These are phyloP conservation scores for Parasitella parasitica DNA, from an alignment of 371 early-diverging fungal genomes.

Conservation along the genomic window DNA sequence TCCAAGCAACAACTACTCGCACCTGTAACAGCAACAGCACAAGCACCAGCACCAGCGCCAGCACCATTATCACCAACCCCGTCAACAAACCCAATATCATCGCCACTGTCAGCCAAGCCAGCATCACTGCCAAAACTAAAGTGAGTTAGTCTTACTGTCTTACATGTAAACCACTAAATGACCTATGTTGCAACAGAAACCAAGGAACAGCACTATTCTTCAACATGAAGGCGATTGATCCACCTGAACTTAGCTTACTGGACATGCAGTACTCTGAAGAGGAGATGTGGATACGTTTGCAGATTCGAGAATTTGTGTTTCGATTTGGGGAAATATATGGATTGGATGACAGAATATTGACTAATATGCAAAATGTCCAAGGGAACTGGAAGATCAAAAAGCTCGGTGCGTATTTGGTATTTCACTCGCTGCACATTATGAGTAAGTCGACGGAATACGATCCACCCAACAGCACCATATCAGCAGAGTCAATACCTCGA, in stretches of 20 bases:
- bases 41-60: too few species aligned
- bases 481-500: background rate
- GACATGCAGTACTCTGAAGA: conserved; percentile 32
- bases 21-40: too few species aligned
- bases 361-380: conserved; percentile 39
- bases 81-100: too few species aligned
- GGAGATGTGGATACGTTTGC: conserved; percentile 43
- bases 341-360: conserved; percentile 18
- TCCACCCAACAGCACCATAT: background rate
- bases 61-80: too few species aligned
- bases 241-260: conserved; percentile 28
- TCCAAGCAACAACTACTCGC: background rate
- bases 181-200: background rate
- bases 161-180: background rate
- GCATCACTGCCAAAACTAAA: too few species aligned
- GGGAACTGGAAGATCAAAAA: conserved; percentile 44
- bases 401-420: conserved; percentile 25
- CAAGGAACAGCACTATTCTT: background rate
- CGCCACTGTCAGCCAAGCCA: too few species aligned
- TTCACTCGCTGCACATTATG: conserved; percentile 6
- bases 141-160: background rate
- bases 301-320: conserved; percentile 46
- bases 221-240: background rate
- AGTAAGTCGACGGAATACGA: conserved; percentile 5
- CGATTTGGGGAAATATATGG: conserved; percentile 42